Evolutionary conservation across 1,139 yeast genomes (phyloP), one percentile per base, ranked within the genome.

Genomic region (Candida buenavistaensis): DNA sequence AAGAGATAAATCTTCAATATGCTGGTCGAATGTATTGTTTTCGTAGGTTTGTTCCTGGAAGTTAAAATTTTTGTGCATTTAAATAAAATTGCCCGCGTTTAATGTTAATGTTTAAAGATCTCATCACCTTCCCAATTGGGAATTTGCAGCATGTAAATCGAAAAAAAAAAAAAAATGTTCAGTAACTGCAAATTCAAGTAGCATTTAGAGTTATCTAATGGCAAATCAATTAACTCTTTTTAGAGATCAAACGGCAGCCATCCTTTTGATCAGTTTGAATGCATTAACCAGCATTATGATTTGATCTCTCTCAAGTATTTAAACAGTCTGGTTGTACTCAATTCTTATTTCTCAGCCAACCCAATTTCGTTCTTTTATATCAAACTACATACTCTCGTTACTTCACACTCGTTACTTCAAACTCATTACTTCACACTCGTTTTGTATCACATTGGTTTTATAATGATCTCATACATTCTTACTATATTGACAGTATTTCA

Each of bases 401-500:
- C 11, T 11, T 9, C 5, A 19, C 32, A 26, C 11, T 31, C 30
- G 14, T 30, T 16, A 21, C 11, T 11, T 9, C 5, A 9, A 24
- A 26, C 24, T 6, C 22, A 25, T n/a, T 20, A 7, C 7, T 16
- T 5, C 22, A 38, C 29, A 20, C n/a, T 38, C 35, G 30, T 28
- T 27, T 26, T 23, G 10, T 14, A 19, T 14, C 33, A 22, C 33
- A 11, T 11, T 30, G 23, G 16, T 17, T 30, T 23, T 23, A 21
- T 19, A 1, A 39, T 39, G 40, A 17, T 36, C 24, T 30, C 32
- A 14, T 36, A 22, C 12, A 22, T 22, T 22, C 11, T 22, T 22
- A n/a, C 36, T 30, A 26, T 42, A 35, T 24, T 54, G 36, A 46
- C 52, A 38, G 48, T 56, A 30, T 41, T 52, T 4, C 56, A 56